Evolutionary conservation across 176 grass and related monocot species (phyloP), one percentile per base, ranked within the genome.

Genomic region (Aegilops bicornis): DNA sequence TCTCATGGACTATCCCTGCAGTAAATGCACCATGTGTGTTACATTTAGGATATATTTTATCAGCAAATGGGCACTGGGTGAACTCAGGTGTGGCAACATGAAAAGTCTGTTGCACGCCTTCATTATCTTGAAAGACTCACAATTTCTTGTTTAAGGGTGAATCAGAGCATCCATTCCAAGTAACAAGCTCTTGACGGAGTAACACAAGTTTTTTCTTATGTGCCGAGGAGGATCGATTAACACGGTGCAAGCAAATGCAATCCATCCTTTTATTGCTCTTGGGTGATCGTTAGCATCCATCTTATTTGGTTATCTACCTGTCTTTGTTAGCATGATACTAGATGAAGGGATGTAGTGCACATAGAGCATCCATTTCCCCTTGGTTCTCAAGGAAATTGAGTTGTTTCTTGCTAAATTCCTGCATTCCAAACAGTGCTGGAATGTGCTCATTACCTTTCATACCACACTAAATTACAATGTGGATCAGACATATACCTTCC

Each of bases 241-340:
- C 19, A 70, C 32, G 24, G 32, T 47, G 72, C 72, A 48, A 61
- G 73, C 25, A 37, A 47, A 48, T 83, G 54, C 27, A 48, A 6
- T 52, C 27, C 64, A 50, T 79, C 30, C 59, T 81, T 69, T 43
- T 82, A 14, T 83, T 78, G 17, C 22, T 73, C 30, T 14, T 30
- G 17, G 15, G 16, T 59, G 50, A 69, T 83, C 72, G 1, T 76
- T 10, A 13, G 62, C 76, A 14, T 45, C 12, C 35, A 39, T 40
- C 27, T 54, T 36, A 10, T 64, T 80, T 85, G 32, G 15, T 73
- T 84, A 11, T 56, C 73, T 77, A 52, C 45, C 20, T 77, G 47
- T 25, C 31, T 67, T 63, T n/a, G 8, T 69, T 83, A 14, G 2
- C n/a, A 10, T 36, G 42, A 10, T 47, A 62, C 36, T 62, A 64